Conservation (phyloP, 768 basidiomycete species). For the Pulveroboletus sp. region DNA sequence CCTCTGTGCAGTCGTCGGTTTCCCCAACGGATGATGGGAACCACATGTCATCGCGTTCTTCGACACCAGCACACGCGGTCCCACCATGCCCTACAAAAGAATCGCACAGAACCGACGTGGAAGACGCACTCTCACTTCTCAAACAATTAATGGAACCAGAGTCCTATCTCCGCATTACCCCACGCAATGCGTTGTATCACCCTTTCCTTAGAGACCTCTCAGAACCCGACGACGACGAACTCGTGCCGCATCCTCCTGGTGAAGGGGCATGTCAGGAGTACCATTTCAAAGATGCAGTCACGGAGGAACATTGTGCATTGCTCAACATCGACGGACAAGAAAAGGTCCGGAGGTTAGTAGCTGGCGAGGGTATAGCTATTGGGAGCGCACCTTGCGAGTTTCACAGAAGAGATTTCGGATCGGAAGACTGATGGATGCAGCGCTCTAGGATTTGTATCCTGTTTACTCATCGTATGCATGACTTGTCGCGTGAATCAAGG, state of each 20-base stretch:
- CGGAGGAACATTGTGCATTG: conserved; percentile 50
- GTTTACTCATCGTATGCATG: background rate
- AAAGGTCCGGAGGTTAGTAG: conserved; percentile 31
- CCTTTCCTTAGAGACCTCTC: conserved; percentile 60
- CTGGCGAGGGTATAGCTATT: conserved; percentile 52
- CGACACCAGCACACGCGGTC: conserved; percentile 13
- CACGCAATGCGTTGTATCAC: conserved; percentile 72
- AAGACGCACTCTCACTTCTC: conserved; percentile 70
- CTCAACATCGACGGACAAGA: conserved; percentile 37
- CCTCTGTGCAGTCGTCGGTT: conserved; percentile 31
- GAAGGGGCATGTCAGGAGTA: conserved; percentile 60
- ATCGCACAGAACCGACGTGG: conserved; percentile 52
- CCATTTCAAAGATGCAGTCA: conserved; percentile 60
- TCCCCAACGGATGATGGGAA: conserved; percentile 13
- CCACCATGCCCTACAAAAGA: conserved; percentile 31
- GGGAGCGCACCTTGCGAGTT: conserved; percentile 61
- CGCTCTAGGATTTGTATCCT: background rate
- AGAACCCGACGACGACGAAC: conserved; percentile 55
- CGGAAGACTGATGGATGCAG: conserved; percentile 4
- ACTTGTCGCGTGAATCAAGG: background rate
- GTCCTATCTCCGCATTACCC: conserved; percentile 72
- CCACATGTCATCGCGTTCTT: conserved; percentile 22
- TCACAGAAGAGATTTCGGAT: conserved; percentile 34
- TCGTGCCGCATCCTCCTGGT: conserved; percentile 65
- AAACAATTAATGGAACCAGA: conserved; percentile 73